Evolutionary conservation across 139 green algal genomes (phyloP), one percentile per base, ranked within the genome.

Genomic region (Tetradesmus obliquus): DNA sequence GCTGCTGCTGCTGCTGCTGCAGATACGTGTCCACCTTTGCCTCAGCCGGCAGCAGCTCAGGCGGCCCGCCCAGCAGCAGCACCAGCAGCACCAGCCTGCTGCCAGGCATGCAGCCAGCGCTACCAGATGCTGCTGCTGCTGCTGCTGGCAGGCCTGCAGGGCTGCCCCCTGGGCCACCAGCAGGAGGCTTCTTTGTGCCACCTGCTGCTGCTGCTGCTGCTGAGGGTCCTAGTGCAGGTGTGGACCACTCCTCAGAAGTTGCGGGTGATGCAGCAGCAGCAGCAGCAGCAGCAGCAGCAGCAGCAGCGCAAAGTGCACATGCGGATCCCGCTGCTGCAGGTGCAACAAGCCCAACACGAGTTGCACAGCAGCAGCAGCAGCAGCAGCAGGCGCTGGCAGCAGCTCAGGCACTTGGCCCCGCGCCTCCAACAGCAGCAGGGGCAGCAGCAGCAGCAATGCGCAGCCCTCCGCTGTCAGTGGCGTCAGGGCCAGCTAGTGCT

Each of bases 201-300:
- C 15, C 58, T 10, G 60, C 84, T 80, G 84, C 58, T 24, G 84
- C 24, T 87, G 82, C 82, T 87, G 82, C 54, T 87, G 54, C 54
- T 87, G 55, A 3, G n/a, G 80, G 0, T 60, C 32, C 17, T 74
- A 57, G 53, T 86, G 79, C 32, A 15, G 53, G 5, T 6, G 3
- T 45, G 79, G 19, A 32, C 20, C 7, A 58, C 32, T 45, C 32
- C 32, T 45, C 32, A 51, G 13, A 60, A 58, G 51, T 32, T 69
- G 81, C 45, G 3, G 81, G 13, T 62, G 13, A 55, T 17, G 12
- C 81, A 69, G 53, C 81, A 62, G 81, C 81, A 62, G 81, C 10
- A 32, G 80, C 32, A 45, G 80, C 13, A 60, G 51, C 80, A 20
- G 17, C 12, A 58, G 55, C 4, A 55, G 82, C 8, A 58, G 45